Evolutionary conservation across 176 grass and related monocot genomes (phyloP).

Genomic region (Zea luxurians): DNA sequence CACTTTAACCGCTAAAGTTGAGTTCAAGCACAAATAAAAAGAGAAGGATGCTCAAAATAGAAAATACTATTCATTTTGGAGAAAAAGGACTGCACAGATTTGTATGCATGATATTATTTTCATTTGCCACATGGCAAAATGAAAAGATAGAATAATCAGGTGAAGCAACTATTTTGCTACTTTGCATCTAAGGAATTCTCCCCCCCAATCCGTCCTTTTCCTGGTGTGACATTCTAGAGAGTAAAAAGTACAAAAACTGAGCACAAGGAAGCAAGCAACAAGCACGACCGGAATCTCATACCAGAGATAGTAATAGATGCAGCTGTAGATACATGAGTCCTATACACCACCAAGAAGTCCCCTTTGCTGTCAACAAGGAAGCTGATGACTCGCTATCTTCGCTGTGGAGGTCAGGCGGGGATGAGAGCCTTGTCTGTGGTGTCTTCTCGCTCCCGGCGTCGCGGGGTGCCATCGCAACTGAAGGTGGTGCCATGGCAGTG

Average conservation of each 20-base stretch:
- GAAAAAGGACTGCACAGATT: constrained; percentile 23
- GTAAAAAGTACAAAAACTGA: constrained; percentile 46
- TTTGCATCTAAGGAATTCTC: constrained; percentile 61
- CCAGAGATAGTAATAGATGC: constrained; percentile 54
- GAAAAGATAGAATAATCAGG: constrained; percentile 33
- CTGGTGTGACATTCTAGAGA: constrained; percentile 44
- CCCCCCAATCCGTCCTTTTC: constrained; percentile 35
- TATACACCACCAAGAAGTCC: constrained; percentile 48
- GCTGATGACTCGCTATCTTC: constrained; percentile 40
- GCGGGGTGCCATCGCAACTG: not conserved
- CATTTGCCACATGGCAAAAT: constrained; percentile 26
- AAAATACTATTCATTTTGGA: constrained; percentile 13
- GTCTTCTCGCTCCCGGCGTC: constrained; percentile 19
- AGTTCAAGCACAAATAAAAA: constrained; percentile 28
- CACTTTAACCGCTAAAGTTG: constrained; percentile 15
- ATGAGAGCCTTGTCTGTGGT: constrained; percentile 62
- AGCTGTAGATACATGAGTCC: constrained; percentile 48
- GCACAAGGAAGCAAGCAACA: constrained; percentile 37
- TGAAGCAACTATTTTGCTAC: constrained; percentile 48
- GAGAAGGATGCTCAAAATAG: constrained; percentile 12
- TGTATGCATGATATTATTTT: constrained; percentile 50
- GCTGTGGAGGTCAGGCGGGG: constrained; percentile 44
- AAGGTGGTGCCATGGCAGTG: not conserved
- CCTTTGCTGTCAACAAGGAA: constrained; percentile 5
- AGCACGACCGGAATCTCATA: constrained; percentile 62